Evolutionary conservation across 306 rosid genomes (phyloP), one percentile per base, ranked within the genome.

Genomic region (Lathyrus tuberosus): DNA sequence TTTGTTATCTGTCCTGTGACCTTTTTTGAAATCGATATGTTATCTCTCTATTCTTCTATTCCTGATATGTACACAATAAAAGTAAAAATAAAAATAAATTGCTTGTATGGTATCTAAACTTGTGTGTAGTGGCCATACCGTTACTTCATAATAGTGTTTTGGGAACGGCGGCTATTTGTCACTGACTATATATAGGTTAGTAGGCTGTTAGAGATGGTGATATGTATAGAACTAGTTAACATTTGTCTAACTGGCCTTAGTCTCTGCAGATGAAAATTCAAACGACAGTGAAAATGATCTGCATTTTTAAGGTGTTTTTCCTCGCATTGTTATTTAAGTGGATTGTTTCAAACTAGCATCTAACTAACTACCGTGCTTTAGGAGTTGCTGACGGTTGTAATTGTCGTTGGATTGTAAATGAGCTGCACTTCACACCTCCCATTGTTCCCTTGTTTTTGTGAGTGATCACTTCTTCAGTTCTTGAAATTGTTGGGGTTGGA

Each of bases 181-280:
- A 31, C 35, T 5, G 38, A 35, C 40, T 35, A 35, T 35, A 35
- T 35, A 35, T 35, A 35, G 40, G 40, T 48, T 48, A 67, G 47
- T 30, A 48, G 46, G 16, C 60, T 67, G 60, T 31, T 48, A 30
- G 30, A 15, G 59, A 28, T 62, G 59, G 54, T 53, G 24, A n/a
- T 28, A 3, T 22, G 54, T 38, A 64, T 65, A 54, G 65, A 13
- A 26, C 48, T 18, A 18, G 59, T 12, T 10, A 5, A 31, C 61
- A 31, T 10, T 16, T 62, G 62, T 61, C 26, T 49, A 49, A 20
- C 16, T 17, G 28, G 13, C 13, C 13, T 8, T 49, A 49, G 56
- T 49, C 41, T 74, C 38, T 24, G 47, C 68, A 47, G 41, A 67
- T 30, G 67, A 54, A 65, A 53, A 42, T 54, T 11, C 48, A 6